phyloP scores from a whole-genome alignment of 2,329 filamentous ascomycete species.

The Chaetomiaceae sp. region DNA sequence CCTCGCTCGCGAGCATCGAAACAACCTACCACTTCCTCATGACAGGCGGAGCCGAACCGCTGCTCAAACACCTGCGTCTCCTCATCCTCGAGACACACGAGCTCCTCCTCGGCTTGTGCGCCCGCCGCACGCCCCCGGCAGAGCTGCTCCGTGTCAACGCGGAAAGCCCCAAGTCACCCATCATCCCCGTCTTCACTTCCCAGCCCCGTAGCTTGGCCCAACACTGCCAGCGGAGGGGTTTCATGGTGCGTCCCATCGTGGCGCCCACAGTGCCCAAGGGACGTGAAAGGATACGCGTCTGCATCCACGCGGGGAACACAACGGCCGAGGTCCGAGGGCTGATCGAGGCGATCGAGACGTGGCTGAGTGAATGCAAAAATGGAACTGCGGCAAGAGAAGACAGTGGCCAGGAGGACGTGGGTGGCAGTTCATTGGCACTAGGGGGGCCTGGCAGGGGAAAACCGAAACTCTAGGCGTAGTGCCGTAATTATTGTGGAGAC shows the following conservation, averaged over 20 bases:
- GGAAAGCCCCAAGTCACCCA: conserved; percentile 45
- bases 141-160: conserved; percentile 28
- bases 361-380: not conserved
- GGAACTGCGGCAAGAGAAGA: no score
- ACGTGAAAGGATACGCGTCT: conserved; percentile 54
- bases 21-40: conserved; percentile 31
- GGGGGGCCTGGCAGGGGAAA: no score
- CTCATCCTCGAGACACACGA: conserved; percentile 43
- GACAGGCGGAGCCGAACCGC: conserved; percentile 25
- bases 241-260: conserved; percentile 55
- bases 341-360: conserved; percentile 38
- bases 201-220: conserved; percentile 50
- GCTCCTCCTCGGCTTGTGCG: conserved; percentile 31
- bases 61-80: conserved; percentile 40
- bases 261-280: conserved; percentile 55
- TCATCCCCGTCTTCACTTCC: conserved; percentile 52
- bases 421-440: no score
- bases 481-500: no score
- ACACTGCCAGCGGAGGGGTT: conserved; percentile 48
- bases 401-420: no score
- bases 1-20: conserved; percentile 30
- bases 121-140: conserved; percentile 25
- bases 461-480: no score
- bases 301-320: conserved; percentile 56
- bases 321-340: conserved; percentile 47